Base-by-base conservation (phyloP, 192 early-diverging fungal species). In the Backusella parvicylindrica region DNA sequence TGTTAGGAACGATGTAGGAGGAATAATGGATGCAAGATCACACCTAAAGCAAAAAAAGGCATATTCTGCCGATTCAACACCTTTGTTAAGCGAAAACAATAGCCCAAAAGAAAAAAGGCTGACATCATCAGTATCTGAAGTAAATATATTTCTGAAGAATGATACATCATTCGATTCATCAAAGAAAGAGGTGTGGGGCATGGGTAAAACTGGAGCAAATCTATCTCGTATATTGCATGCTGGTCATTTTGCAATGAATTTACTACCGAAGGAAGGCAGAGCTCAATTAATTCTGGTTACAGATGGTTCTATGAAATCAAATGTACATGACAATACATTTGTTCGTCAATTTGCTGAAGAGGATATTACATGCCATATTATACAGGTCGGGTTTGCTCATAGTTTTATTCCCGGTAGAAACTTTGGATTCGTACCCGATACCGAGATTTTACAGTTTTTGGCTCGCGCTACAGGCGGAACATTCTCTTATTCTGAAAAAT, bases 381-480 rank as follows among this genome's bases (percentile, higher is more conserved):
- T 95, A 30, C 92, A 94, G 76, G 84, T 95, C 15, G 93, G 93
- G 0, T 90, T 84, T 9, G 70, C 84, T 36, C 81, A 87, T 30
- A 89, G 88, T 7, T 88, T 87, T 60, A 86, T 87, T 71, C 88
- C 91, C 23, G 85, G 85, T 47, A 84, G 85, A 47, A 91, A 91
- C 71, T 90, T 93, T 73, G 93, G 93, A 9, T 91, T 89, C 83
- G 84, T 93, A 21, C 88, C 87, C 43, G 93, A 95, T 74, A 92
- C 85, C 66, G 92, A 95, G 74, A 81, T 89, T 43, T 80, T 94
- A 0, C 78, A 87, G 30, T 93, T 90, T 75, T 79, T 93, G 66
- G 86, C 92, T 1, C 86, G 86, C 15, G 85, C 92, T 2, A 87
- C 92, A 11, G 85, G 84, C n/a, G 93, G 93, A 11, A 82, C 82